A percentile compares a stretch with the other conserved stretches of the same genome.
Conservation (phyloP, 768 basidiomycete genomes). For the Mycena vulgaris region DNA sequence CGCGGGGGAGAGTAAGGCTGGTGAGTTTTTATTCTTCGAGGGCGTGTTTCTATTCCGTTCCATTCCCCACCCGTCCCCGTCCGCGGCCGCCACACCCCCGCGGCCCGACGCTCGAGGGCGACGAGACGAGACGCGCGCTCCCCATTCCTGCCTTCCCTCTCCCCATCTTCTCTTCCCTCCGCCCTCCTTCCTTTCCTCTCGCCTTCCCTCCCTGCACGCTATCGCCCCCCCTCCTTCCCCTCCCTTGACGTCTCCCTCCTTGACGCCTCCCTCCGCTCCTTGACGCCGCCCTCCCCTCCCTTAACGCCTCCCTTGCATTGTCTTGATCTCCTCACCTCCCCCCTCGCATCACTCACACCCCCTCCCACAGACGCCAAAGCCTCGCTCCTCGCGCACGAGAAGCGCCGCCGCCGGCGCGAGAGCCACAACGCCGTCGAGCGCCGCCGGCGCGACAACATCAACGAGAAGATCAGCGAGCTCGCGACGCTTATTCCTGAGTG, state of each 20-base stretch:
- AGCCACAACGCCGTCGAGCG: constrained; percentile 95
- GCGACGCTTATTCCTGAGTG: constrained; percentile 92
- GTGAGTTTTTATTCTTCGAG: constrained; percentile 14
- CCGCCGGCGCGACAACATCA: constrained; percentile 91
- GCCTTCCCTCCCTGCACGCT: too few relatives aligned
- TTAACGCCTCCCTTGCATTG: background rate
- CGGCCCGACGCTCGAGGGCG: too few relatives aligned
- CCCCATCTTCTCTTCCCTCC: background rate
- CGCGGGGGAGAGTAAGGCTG: constrained; percentile 23
- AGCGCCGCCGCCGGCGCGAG: constrained; percentile 84
- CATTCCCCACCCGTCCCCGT: background rate
- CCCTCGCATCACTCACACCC: background rate
- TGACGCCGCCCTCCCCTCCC: background rate
- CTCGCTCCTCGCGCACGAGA: constrained; percentile 81
- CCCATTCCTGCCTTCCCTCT: background rate
- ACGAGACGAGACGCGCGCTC: too few relatives aligned
- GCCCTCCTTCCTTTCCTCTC: too few relatives aligned
- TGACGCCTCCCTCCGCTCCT: too few relatives aligned
- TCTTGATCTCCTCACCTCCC: too few relatives aligned
- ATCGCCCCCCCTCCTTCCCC: too few relatives aligned
- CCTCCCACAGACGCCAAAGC: constrained; percentile 58
- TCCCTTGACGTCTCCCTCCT: too few relatives aligned
- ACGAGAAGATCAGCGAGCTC: constrained; percentile 94
- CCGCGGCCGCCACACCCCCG: too few relatives aligned
- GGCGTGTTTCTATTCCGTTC: too few relatives aligned